Conservation (phyloP, 108 stramenopile genomes). For the Nitzschia putrida region DNA sequence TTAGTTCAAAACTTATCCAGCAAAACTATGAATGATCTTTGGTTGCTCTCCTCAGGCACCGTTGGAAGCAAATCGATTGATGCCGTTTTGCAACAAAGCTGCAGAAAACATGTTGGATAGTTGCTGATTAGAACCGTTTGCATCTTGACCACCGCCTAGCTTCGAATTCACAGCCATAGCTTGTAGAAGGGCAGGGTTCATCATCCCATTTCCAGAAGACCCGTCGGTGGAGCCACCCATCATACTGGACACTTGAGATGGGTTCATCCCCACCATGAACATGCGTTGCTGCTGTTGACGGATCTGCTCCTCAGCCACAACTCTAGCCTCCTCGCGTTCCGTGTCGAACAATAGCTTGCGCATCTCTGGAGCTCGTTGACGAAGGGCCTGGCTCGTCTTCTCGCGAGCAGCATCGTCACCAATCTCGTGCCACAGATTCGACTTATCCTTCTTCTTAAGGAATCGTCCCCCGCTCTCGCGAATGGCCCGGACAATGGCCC, state of each 20-base stretch:
- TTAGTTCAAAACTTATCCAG: too few relatives aligned
- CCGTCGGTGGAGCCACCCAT: slow-evolving; percentile 4
- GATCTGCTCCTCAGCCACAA: slow-evolving; percentile 37
- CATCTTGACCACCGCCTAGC: slow-evolving; percentile 13
- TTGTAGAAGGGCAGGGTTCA: slow-evolving; percentile 24
- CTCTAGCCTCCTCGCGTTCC: slow-evolving; percentile 44
- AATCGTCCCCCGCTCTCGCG: slow-evolving; percentile 68
- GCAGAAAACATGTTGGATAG: slow-evolving; percentile 35
- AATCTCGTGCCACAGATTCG: slow-evolving; percentile 60
- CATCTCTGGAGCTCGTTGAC: slow-evolving; percentile 80
- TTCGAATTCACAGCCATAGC: slow-evolving; percentile 23
- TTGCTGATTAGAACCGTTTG: slow-evolving; percentile 10
- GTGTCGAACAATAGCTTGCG: slow-evolving; percentile 64
- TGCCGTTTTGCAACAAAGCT: slow-evolving; percentile 34
- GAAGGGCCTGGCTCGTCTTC: slow-evolving; percentile 72
- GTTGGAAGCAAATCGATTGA: slow-evolving; percentile 40
- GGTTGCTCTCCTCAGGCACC: slow-evolving; percentile 21
- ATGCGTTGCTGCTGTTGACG: slow-evolving; percentile 41
- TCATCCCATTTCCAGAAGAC: not conserved
- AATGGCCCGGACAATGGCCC: slow-evolving; percentile 64
- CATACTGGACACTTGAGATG: not conserved
- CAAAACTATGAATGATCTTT: too few relatives aligned
- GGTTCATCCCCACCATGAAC: slow-evolving; percentile 27
- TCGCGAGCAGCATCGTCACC: slow-evolving; percentile 70
- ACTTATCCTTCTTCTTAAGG: slow-evolving; percentile 70